These are phyloP conservation scores for Hypoxylon sp. DNA, from an alignment of 2,329 filamentous ascomycete genomes.

Conservation along the genomic window DNA sequence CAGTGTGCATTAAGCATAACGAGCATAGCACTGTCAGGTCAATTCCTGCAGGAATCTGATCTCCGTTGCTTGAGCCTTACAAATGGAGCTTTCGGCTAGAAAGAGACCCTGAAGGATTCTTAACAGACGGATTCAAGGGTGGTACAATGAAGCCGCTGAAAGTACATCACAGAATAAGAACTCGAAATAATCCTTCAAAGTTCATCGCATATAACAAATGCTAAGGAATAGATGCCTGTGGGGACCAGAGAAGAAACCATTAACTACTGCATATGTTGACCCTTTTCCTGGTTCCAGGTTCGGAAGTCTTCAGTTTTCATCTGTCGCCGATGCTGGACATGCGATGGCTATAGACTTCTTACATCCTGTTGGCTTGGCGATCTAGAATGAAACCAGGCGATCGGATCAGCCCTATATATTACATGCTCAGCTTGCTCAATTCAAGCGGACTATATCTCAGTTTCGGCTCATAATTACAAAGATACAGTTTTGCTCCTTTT, in stretches of 20 bases:
- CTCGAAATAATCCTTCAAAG: slow-evolving; percentile 28
- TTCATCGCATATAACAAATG: slow-evolving; percentile 2
- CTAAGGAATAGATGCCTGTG: background rate
- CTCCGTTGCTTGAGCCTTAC: slow-evolving; percentile 23
- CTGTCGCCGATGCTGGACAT: background rate
- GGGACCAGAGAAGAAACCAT: too few relatives aligned
- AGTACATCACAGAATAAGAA: slow-evolving; percentile 30
- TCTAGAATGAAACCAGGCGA: slow-evolving; percentile 19
- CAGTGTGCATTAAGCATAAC: too few relatives aligned
- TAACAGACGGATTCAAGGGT: slow-evolving; percentile 21
- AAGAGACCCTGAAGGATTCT: slow-evolving; percentile 22
- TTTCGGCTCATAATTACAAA: too few relatives aligned
- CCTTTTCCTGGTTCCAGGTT: too few relatives aligned
- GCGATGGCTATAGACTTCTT: too few relatives aligned
- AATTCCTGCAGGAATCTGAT: slow-evolving; percentile 13
- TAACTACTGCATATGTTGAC: too few relatives aligned
- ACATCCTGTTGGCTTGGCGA: slow-evolving; percentile 16
- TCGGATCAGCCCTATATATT: slow-evolving; percentile 27
- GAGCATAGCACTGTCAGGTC: background rate
- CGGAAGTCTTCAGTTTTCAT: background rate
- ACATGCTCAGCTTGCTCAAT: background rate
- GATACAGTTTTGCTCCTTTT: too few relatives aligned
- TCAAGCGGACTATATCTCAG: too few relatives aligned
- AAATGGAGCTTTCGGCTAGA: slow-evolving; percentile 18
- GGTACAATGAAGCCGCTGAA: slow-evolving; percentile 25